Evolutionary conservation across 371 early-diverging fungal genomes (phyloP).

Genomic region (Saksenaea oblongispora): DNA sequence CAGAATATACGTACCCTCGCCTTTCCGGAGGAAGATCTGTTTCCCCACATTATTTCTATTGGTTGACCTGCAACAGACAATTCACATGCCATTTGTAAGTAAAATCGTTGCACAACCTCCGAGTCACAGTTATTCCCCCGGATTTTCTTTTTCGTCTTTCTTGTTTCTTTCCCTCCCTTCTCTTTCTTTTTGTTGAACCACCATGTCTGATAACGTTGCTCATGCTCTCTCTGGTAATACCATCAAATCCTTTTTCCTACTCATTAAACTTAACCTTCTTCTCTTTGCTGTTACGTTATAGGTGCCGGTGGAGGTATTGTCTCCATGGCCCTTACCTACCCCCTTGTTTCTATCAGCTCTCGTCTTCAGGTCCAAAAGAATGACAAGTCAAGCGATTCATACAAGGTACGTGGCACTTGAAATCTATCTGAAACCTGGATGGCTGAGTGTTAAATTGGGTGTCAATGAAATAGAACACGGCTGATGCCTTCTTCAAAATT

Average conservation of each 20-base stretch:
- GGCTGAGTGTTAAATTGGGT: not conserved
- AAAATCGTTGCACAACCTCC: not conserved
- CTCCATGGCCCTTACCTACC: constrained; percentile 94
- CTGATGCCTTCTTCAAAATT: constrained; percentile 86
- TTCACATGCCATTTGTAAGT: constrained; percentile 10
- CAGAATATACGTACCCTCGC: not conserved
- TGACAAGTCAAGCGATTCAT: constrained; percentile 57
- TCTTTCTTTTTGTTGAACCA: constrained; percentile 5
- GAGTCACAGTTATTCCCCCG: constrained; percentile 5
- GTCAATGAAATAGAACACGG: constrained; percentile 47
- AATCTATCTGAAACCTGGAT: constrained; percentile 2
- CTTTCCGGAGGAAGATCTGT: not conserved
- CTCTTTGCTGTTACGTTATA: constrained; percentile 21
- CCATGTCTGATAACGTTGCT: constrained; percentile 92
- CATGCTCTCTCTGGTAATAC: constrained; percentile 67
- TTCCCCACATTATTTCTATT: constrained; percentile 12
- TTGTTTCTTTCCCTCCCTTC: constrained; percentile 6
- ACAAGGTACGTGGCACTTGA: constrained; percentile 52
- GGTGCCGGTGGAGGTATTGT: constrained; percentile 96
- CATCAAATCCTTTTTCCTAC: not conserved
- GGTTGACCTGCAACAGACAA: not conserved
- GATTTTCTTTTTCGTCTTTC: constrained; percentile 16
- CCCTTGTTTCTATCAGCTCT: constrained; percentile 88
- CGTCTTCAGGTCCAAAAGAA: constrained; percentile 88
- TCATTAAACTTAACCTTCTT: not conserved